Evolutionary conservation across 2,329 filamentous ascomycete genomes (phyloP), one percentile per base, ranked within the genome.

Genomic region (Talaromyces pinophilus): DNA sequence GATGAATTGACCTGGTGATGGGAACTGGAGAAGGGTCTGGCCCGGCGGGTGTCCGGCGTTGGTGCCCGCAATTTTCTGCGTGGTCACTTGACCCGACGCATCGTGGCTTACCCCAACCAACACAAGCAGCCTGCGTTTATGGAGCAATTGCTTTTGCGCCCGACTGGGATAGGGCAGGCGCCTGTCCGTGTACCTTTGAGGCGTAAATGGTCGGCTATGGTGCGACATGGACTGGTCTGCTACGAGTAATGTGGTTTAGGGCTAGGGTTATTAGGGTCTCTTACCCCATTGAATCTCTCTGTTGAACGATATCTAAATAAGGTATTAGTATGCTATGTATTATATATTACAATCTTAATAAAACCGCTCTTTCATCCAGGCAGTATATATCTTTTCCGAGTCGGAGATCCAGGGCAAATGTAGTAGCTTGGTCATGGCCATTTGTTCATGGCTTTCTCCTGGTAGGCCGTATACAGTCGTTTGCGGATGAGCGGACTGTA

Each of bases 301-400:
- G 25, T 25, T 2, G 25, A 25, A 25, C 25, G 25, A 25, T 28
- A 50, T 19, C 7, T 28, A 3, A 7, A 25, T 25, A 7, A 28
- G 5, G 15, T 54, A 52, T 52, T 30, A 17, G 46, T 50, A 42
- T 5, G 17, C 25, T 54, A n/a, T 50, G 5, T 54, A 19, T 35
- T 55, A 7, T 55, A 35, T 55, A 55, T 38, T 35, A 55, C 17
- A 35, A 10, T 57, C n/a, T 52, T 57, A 57, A 8, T 48, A 42
- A 25, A 66, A 66, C 19, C 59, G 63, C 57, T 65, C 63, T 35
- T 38, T 55, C 57, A 65, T 65, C 63, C 63, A 65, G 6, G 57
- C 63, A 33, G 46, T 30, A 42, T 61, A 62, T 25, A 55, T 57
- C 64, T 66, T 66, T 17, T 62, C 46, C 2, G 59, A 66, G 15